A percentile compares a stretch with the other conserved stretches of the same genome.
These are phyloP conservation scores for Mariannaea sp. DNA, from an alignment of 2,329 filamentous ascomycete species.

Conservation along the genomic window DNA sequence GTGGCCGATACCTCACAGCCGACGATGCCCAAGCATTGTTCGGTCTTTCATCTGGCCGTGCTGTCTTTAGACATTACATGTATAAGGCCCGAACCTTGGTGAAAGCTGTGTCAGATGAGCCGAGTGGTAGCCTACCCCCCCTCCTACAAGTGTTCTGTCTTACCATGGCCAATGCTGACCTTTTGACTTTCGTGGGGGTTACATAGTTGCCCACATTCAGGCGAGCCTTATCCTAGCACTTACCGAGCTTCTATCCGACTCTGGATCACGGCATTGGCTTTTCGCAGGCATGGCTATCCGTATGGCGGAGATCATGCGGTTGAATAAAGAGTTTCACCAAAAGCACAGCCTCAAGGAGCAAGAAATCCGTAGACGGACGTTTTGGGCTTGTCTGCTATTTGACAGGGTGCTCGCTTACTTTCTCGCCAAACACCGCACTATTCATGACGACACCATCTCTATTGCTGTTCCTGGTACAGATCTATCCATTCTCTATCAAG, in stretches of 20 bases:
- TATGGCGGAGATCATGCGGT: constrained; percentile 35
- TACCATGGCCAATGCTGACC: too few relatives aligned
- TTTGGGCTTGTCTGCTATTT: constrained; percentile 33
- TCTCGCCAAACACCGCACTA: constrained; percentile 24
- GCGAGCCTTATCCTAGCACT: constrained; percentile 26
- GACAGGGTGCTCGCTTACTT: constrained; percentile 18
- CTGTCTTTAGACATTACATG: background rate
- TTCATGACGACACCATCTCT: constrained; percentile 4
- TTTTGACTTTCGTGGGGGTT: background rate
- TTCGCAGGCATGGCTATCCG: constrained; percentile 30
- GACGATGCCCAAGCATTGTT: constrained; percentile 10
- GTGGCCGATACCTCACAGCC: constrained; percentile 7
- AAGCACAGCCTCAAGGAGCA: constrained; percentile 30
- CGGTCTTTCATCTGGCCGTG: background rate
- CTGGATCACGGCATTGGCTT: constrained; percentile 32
- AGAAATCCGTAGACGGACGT: constrained; percentile 35
- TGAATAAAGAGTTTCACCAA: constrained; percentile 34
- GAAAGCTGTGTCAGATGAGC: constrained; percentile 18
- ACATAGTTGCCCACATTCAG: constrained; percentile 26
- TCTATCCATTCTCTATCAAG: constrained; percentile 22
- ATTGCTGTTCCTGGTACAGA: constrained; percentile 26
- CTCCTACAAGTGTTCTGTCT: background rate
- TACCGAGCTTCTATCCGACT: constrained; percentile 30
- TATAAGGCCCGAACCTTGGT: constrained; percentile 3
- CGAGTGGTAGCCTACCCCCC: constrained; percentile 7